Evolutionary conservation across 192 early-diverging fungal species (phyloP).

Genomic region (Backusella parvicylindrica): DNA sequence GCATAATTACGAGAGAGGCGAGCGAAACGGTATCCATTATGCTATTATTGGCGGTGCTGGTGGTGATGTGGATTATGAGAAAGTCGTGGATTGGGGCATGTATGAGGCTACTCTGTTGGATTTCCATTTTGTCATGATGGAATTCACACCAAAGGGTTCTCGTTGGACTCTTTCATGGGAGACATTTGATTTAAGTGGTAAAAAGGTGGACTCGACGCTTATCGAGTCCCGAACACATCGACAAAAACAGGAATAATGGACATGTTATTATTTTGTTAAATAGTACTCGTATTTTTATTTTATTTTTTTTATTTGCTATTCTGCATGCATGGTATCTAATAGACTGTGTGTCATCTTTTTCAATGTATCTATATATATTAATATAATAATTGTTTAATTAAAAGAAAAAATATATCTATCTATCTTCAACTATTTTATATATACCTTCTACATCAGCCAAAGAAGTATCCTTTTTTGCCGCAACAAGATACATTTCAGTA

Average conservation of each 20-base stretch:
- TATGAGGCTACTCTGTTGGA: constrained; percentile 48
- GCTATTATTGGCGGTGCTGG: constrained; percentile 75
- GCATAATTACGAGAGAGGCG: constrained; percentile 71
- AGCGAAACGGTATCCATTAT: constrained; percentile 54
- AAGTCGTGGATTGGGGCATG: constrained; percentile 61
- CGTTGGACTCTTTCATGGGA: constrained; percentile 24
- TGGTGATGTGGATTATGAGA: constrained; percentile 56
- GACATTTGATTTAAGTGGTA: constrained; percentile 13
- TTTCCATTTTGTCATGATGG: constrained; percentile 53
- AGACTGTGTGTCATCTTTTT: constrained; percentile 16
- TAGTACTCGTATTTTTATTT: not conserved
- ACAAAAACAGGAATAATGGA: not conserved
- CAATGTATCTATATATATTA: constrained; percentile 20
- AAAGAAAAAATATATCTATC: not conserved
- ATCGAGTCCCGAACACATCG: not conserved
- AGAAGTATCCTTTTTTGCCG: constrained; percentile 52
- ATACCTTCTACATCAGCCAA: constrained; percentile 57
- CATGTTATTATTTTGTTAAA: not conserved
- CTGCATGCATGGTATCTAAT: constrained; percentile 18
- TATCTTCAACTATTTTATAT: not conserved
- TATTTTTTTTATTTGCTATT: constrained; percentile 12
- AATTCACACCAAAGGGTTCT: constrained; percentile 16
- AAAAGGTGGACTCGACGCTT: constrained; percentile 9
- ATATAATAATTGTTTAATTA: too few species aligned
- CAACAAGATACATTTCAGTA: constrained; percentile 53